A percentile compares a stretch with the other conserved stretches of the same genome.
Conservation (phyloP, 1,139 yeast genomes). For the Suhomyces ambrosiae region DNA sequence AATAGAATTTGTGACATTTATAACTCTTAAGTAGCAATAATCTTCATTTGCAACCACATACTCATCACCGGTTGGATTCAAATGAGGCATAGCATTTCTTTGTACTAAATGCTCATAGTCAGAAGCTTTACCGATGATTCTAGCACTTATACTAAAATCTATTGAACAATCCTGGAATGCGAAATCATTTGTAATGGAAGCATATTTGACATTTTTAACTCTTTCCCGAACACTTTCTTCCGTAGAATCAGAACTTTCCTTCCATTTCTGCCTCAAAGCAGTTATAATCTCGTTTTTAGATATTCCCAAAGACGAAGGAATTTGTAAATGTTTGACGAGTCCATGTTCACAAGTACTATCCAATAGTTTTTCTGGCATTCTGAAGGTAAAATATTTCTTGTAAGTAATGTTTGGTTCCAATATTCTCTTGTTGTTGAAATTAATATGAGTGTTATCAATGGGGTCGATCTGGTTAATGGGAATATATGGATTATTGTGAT, state of each 20-base stretch:
- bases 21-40: slow-evolving; percentile 30
- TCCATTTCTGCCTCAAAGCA: slow-evolving; percentile 34
- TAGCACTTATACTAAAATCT: slow-evolving; percentile 39
- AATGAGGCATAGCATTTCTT: slow-evolving; percentile 18
- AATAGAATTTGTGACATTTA: slow-evolving; percentile 27
- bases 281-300: slow-evolving; percentile 31
- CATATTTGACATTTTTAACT: slow-evolving; percentile 17
- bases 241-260: slow-evolving; percentile 16
- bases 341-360: slow-evolving; percentile 42
- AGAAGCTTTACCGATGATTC: slow-evolving; percentile 39
- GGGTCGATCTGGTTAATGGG: slow-evolving; percentile 31
- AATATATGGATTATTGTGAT: slow-evolving; percentile 30
- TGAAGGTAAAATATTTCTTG: slow-evolving; percentile 45
- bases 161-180: slow-evolving; percentile 35
- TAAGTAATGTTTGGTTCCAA: slow-evolving; percentile 38
- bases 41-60: slow-evolving; percentile 42
- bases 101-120: slow-evolving; percentile 29
- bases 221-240: slow-evolving; percentile 11
- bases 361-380: slow-evolving; percentile 39
- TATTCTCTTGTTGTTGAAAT: slow-evolving; percentile 30
- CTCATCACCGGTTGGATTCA: slow-evolving; percentile 30
- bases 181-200: slow-evolving; percentile 34
- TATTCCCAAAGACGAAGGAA: slow-evolving; percentile 40
- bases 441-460: slow-evolving; percentile 31
- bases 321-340: slow-evolving; percentile 38